phyloP scores from a whole-genome alignment of 2,329 filamentous ascomycete species.

The Mariannaea sp. region DNA sequence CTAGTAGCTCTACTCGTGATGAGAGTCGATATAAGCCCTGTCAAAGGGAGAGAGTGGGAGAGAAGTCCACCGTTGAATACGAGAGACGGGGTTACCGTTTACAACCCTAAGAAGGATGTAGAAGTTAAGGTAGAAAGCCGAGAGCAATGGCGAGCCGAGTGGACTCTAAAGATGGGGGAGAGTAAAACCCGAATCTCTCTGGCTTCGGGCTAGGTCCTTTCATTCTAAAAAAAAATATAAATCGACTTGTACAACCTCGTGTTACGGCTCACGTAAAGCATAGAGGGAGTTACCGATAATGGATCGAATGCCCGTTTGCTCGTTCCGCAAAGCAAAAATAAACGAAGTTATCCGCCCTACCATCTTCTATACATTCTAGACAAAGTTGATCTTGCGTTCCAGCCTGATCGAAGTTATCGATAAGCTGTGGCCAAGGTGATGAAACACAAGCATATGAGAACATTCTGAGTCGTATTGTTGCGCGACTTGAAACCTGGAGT shows the following conservation, averaged over 20 bases:
- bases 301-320: too few relatives aligned
- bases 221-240: background rate
- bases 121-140: slow-evolving; percentile 19
- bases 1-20: slow-evolving; percentile 22
- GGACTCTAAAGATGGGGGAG: slow-evolving; percentile 34
- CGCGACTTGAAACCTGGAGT: too few relatives aligned
- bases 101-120: slow-evolving; percentile 23
- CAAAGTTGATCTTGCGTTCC: too few relatives aligned
- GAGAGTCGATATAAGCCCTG: slow-evolving; percentile 6
- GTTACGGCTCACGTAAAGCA: too few relatives aligned
- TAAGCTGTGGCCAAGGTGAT: too few relatives aligned
- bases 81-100: slow-evolving; percentile 17
- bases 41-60: slow-evolving; percentile 3
- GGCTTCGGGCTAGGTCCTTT: slow-evolving; percentile 27
- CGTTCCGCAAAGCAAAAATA: background rate
- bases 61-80: slow-evolving; percentile 11
- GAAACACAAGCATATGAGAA: too few relatives aligned
- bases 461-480: too few relatives aligned
- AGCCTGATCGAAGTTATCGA: too few relatives aligned
- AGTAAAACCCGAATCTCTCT: slow-evolving; percentile 33
- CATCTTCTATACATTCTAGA: too few relatives aligned
- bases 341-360: background rate
- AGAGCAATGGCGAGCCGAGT: slow-evolving; percentile 21
- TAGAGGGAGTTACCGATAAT: too few relatives aligned
- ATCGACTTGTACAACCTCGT: too few relatives aligned